phyloP scores from a whole-genome alignment of 805 yeast genomes.

The Barnettozyma californica region DNA sequence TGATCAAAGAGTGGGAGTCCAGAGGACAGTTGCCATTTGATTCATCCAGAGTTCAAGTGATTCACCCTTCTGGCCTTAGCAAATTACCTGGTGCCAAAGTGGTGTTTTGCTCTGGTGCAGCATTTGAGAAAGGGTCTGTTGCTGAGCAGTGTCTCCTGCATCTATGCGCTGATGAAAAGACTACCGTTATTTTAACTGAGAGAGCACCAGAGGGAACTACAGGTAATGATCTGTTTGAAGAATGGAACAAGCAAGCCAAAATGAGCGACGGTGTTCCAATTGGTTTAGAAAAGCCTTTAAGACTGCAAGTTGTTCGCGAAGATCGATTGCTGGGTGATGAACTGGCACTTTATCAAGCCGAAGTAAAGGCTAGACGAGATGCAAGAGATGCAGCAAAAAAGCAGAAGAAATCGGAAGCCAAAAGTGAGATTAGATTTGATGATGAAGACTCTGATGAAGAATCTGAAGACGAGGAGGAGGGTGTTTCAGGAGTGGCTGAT shows the following conservation, averaged over 20 bases:
- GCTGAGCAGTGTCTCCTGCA: constrained; percentile 46
- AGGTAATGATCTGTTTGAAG: constrained; percentile 43
- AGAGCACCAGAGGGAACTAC: constrained; percentile 43
- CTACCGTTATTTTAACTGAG: constrained; percentile 74
- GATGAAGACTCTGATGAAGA: constrained; percentile 27
- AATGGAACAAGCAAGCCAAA: constrained; percentile 46
- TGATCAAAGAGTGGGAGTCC: constrained; percentile 81
- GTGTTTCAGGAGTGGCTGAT: constrained; percentile 15
- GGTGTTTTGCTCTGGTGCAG: constrained; percentile 69
- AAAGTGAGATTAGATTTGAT: constrained; percentile 23
- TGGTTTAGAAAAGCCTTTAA: constrained; percentile 40
- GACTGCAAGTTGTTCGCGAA: constrained; percentile 38
- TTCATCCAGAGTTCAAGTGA: constrained; percentile 52
- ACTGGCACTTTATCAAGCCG: constrained; percentile 40
- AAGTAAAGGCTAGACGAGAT: constrained; percentile 42
- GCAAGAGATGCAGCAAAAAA: constrained; percentile 27
- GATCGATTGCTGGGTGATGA: constrained; percentile 48
- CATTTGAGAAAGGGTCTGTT: constrained; percentile 57
- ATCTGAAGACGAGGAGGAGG: constrained; percentile 26
- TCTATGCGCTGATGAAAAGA: constrained; percentile 58
- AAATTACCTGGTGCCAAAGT: constrained; percentile 66
- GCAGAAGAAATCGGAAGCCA: constrained; percentile 27
- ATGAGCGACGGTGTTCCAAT: constrained; percentile 61
- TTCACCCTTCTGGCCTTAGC: constrained; percentile 50
- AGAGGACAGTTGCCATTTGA: constrained; percentile 76